Conservation (phyloP, 768 basidiomycete species). For the Tylopilus felleus region DNA sequence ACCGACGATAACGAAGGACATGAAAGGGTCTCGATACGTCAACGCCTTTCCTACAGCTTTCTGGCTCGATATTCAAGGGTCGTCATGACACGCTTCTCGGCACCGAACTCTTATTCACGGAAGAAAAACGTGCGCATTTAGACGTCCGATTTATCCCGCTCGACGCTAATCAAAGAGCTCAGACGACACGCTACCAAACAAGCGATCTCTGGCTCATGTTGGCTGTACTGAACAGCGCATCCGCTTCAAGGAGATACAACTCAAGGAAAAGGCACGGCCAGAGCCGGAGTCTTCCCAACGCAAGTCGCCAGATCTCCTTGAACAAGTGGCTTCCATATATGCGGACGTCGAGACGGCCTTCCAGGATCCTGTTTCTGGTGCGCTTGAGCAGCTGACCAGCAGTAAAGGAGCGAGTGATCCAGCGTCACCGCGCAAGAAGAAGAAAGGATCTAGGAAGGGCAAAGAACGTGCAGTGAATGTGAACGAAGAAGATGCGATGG, state of each 20-base stretch:
- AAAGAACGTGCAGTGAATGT: constrained; percentile 26
- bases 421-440: constrained; percentile 12
- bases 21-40: constrained; percentile 72
- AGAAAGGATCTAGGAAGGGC: constrained; percentile 21
- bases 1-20: neutral
- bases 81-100: constrained; percentile 65
- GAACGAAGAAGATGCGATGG: constrained; percentile 18
- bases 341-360: constrained; percentile 10
- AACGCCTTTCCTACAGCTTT: constrained; percentile 72
- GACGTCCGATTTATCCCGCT: neutral
- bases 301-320: constrained; percentile 11
- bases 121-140: constrained; percentile 53
- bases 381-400: neutral
- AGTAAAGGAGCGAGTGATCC: neutral
- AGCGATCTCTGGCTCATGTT: constrained; percentile 51
- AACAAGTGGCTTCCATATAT: constrained; percentile 20
- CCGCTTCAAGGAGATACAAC: constrained; percentile 67
- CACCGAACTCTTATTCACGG: constrained; percentile 73
- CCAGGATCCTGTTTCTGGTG: neutral
- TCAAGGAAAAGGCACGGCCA: constrained; percentile 41
- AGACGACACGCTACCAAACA: constrained; percentile 48
- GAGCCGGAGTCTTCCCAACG: constrained; percentile 7
- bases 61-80: constrained; percentile 72
- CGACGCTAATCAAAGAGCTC: neutral
- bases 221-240: constrained; percentile 67